Conservation (phyloP, 306 rosid species). For the Arachis hypogaea region DNA sequence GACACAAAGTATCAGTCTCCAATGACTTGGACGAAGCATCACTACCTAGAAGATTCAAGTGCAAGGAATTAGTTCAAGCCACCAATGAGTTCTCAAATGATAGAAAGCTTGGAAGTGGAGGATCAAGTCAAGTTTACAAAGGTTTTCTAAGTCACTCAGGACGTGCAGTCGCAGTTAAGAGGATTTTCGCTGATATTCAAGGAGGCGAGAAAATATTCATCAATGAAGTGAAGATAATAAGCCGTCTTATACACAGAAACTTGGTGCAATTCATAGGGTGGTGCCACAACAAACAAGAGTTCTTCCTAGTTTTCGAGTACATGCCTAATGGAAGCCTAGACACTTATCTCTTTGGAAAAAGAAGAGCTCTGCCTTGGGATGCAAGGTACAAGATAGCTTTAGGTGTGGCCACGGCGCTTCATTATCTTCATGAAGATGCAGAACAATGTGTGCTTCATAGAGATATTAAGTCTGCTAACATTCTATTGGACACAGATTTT, state of each 20-base stretch:
- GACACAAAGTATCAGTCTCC: not conserved
- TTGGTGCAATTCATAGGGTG: conserved; percentile 54
- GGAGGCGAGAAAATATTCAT: conserved; percentile 37
- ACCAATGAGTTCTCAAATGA: conserved; percentile 44
- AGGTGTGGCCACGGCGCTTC: conserved; percentile 48
- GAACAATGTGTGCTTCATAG: conserved; percentile 53
- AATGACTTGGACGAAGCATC: conserved; percentile 40
- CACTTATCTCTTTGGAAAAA: conserved; percentile 43
- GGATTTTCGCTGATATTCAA: conserved; percentile 39
- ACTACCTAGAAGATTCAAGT: conserved; percentile 48
- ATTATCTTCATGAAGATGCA: conserved; percentile 57
- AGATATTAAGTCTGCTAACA: conserved; percentile 56
- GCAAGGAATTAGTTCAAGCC: conserved; percentile 45
- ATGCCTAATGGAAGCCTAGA: conserved; percentile 60
- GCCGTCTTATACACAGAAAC: conserved; percentile 52
- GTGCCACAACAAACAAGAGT: conserved; percentile 50
- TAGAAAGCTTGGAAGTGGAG: conserved; percentile 53
- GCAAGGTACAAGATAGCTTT: conserved; percentile 44
- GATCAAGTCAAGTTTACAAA: conserved; percentile 52
- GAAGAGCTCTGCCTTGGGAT: conserved; percentile 39
- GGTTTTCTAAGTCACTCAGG: conserved; percentile 34
- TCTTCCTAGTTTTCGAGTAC: conserved; percentile 46
- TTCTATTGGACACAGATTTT: conserved; percentile 50
- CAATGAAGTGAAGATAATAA: conserved; percentile 52
- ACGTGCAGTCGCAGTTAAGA: conserved; percentile 51